A percentile compares a stretch with the other conserved stretches of the same genome.
Evolutionary conservation across 1,139 yeast species (phyloP).

Genomic region (Williopsis jadinii): DNA sequence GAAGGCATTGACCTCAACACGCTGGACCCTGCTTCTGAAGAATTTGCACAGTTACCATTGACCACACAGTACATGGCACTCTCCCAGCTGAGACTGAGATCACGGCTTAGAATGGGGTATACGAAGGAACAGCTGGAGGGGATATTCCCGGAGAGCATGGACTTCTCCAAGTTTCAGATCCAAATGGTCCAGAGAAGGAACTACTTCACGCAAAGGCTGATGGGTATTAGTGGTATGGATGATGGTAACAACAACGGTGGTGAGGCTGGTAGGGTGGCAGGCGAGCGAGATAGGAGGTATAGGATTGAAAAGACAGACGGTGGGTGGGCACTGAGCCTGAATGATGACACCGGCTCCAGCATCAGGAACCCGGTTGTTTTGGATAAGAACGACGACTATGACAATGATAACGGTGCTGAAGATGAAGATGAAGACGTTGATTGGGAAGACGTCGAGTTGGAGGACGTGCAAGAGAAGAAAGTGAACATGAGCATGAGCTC

Average conservation of each 20-base stretch:
- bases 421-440: slow-evolving; percentile 36
- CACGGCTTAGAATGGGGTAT: slow-evolving; percentile 93
- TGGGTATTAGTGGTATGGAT: slow-evolving; percentile 81
- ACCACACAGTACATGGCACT: slow-evolving; percentile 85
- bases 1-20: slow-evolving; percentile 66
- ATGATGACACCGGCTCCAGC: slow-evolving; percentile 34
- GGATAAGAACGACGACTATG: slow-evolving; percentile 25
- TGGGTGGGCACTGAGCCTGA: slow-evolving; percentile 82
- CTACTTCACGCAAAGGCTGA: slow-evolving; percentile 77
- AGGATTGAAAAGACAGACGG: slow-evolving; percentile 67
- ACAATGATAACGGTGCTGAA: slow-evolving; percentile 20
- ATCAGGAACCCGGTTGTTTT: slow-evolving; percentile 37
- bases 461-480: slow-evolving; percentile 19
- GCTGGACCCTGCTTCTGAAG: slow-evolving; percentile 63
- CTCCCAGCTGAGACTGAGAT: slow-evolving; percentile 73
- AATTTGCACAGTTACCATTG: slow-evolving; percentile 60
- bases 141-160: slow-evolving; percentile 79
- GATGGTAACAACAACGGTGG: slow-evolving; percentile 41
- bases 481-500: slow-evolving; percentile 33
- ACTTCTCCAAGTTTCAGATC: slow-evolving; percentile 88
- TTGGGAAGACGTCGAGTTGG: slow-evolving; percentile 55
- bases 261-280: slow-evolving; percentile 60
- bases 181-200: slow-evolving; percentile 90
- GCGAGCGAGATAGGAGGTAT: slow-evolving; percentile 75
- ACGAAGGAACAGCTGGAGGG: slow-evolving; percentile 77